Evolutionary conservation across 805 yeast genomes (phyloP).

Genomic region (Komagataella ulmi): DNA sequence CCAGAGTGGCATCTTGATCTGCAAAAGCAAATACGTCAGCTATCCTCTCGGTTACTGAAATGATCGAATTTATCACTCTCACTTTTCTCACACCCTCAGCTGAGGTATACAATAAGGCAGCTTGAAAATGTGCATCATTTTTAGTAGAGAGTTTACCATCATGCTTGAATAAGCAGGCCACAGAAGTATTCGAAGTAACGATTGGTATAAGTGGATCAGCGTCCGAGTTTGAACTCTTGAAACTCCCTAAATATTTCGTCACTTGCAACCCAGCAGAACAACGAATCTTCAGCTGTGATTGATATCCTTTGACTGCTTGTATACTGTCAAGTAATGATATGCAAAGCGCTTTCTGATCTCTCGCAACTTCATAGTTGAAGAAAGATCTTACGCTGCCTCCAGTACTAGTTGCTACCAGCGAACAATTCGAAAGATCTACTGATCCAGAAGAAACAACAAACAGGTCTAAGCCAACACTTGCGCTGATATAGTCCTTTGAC

Average conservation of each 20-base stretch:
- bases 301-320: slow-evolving; percentile 64
- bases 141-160: slow-evolving; percentile 63
- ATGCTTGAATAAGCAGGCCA: slow-evolving; percentile 61
- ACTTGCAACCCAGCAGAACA: slow-evolving; percentile 84
- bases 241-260: slow-evolving; percentile 55
- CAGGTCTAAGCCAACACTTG: slow-evolving; percentile 65
- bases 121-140: slow-evolving; percentile 80
- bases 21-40: slow-evolving; percentile 67
- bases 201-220: slow-evolving; percentile 63
- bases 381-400: slow-evolving; percentile 63
- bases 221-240: slow-evolving; percentile 22
- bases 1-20: slow-evolving; percentile 56
- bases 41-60: slow-evolving; percentile 65
- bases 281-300: slow-evolving; percentile 73
- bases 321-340: slow-evolving; percentile 24
- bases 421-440: slow-evolving; percentile 67
- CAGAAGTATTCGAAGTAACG: slow-evolving; percentile 44
- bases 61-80: slow-evolving; percentile 73
- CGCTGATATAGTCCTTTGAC: slow-evolving; percentile 38
- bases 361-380: slow-evolving; percentile 48
- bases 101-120: slow-evolving; percentile 78
- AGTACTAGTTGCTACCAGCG: slow-evolving; percentile 45
- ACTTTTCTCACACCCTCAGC: slow-evolving; percentile 66
- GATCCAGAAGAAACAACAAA: slow-evolving; percentile 52
- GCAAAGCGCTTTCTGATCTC: slow-evolving; percentile 42